Percentiles rank a stretch among this genome's conserved stretches.
Evolutionary conservation across 2,329 filamentous ascomycete species (phyloP).

Genomic region (Paracoccidioides brasiliensis): DNA sequence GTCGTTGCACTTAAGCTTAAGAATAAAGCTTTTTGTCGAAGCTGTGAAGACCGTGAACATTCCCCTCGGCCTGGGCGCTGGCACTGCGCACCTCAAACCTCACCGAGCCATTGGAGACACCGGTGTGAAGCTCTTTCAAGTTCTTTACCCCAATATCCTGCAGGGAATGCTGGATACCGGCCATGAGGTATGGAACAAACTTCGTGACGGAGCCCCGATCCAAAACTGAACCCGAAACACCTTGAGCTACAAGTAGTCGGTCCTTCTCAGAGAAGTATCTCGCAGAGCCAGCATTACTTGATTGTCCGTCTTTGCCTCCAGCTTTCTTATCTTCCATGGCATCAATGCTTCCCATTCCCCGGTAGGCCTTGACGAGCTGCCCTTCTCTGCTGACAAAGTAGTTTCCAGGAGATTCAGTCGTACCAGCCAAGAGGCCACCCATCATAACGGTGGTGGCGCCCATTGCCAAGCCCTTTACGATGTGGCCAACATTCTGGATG

Average conservation of each 20-base stretch:
- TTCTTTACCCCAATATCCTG: slow-evolving; percentile 88
- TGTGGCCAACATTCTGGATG: slow-evolving; percentile 96
- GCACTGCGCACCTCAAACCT: slow-evolving; percentile 91
- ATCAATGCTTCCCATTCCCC: slow-evolving; percentile 97
- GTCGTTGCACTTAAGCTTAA: slow-evolving; percentile 31
- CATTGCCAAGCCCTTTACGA: slow-evolving; percentile 92
- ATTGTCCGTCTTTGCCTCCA: slow-evolving; percentile 56
- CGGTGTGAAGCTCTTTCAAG: slow-evolving; percentile 60
- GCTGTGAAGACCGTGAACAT: slow-evolving; percentile 90
- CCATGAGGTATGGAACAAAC: slow-evolving; percentile 90
- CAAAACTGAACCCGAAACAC: slow-evolving; percentile 62
- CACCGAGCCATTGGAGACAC: slow-evolving; percentile 59
- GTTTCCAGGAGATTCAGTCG: slow-evolving; percentile 90
- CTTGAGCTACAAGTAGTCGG: slow-evolving; percentile 86
- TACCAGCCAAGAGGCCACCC: slow-evolving; percentile 93
- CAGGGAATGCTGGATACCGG: slow-evolving; percentile 91
- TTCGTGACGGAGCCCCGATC: slow-evolving; percentile 66
- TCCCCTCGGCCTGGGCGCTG: slow-evolving; percentile 90
- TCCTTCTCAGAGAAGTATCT: slow-evolving; percentile 98
- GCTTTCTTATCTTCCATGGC: slow-evolving; percentile 99
- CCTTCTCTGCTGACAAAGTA: slow-evolving; percentile 94
- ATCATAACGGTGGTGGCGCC: slow-evolving; percentile 98
- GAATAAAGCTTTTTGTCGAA: slow-evolving; percentile 99
- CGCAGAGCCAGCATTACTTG: slow-evolving; percentile 84
- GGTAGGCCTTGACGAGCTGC: slow-evolving; percentile 97